These are phyloP conservation scores for Chlamydomonas eustigma DNA, from an alignment of 139 green algal genomes.

Conservation along the genomic window DNA sequence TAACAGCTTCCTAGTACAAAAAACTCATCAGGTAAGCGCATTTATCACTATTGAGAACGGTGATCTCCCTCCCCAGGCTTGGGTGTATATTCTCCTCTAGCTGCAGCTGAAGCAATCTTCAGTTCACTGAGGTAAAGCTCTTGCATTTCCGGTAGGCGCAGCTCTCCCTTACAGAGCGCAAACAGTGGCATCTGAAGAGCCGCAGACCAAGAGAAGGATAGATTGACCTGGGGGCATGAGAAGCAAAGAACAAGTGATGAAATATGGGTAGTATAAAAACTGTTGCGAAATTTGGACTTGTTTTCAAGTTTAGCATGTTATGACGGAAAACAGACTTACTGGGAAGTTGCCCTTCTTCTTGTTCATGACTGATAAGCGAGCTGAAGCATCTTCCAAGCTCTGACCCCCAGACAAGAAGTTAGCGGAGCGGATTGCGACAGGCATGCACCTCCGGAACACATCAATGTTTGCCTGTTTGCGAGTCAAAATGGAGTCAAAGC, in stretches of 20 bases:
- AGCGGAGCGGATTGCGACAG: constrained; percentile 32
- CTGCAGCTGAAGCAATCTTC: constrained; percentile 36
- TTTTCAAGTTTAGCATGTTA: too few relatives aligned
- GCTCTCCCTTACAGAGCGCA: constrained; percentile 35
- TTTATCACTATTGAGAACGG: constrained; percentile 16
- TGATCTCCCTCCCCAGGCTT: constrained; percentile 33
- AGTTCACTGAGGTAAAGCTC: constrained; percentile 45
- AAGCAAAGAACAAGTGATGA: not conserved
- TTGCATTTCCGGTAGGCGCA: constrained; percentile 31
- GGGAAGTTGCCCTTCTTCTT: constrained; percentile 30
- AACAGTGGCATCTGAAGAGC: constrained; percentile 51
- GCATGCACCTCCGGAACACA: constrained; percentile 30
- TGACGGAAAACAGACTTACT: constrained; percentile 42
- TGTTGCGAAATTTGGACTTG: too few relatives aligned
- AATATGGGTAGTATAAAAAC: too few relatives aligned
- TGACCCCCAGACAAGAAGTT: constrained; percentile 55
- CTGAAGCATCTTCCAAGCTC: constrained; percentile 40
- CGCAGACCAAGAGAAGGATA: constrained; percentile 46
- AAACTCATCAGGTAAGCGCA: not conserved
- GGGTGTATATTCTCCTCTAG: constrained; percentile 30
- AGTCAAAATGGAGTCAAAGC: too few relatives aligned
- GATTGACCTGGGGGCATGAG: constrained; percentile 33
- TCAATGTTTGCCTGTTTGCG: constrained; percentile 25
- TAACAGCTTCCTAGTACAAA: too few relatives aligned
- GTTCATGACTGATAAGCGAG: constrained; percentile 38